phyloP scores from a whole-genome alignment of 2,329 filamentous ascomycete species.

The Blumeria graminis region DNA sequence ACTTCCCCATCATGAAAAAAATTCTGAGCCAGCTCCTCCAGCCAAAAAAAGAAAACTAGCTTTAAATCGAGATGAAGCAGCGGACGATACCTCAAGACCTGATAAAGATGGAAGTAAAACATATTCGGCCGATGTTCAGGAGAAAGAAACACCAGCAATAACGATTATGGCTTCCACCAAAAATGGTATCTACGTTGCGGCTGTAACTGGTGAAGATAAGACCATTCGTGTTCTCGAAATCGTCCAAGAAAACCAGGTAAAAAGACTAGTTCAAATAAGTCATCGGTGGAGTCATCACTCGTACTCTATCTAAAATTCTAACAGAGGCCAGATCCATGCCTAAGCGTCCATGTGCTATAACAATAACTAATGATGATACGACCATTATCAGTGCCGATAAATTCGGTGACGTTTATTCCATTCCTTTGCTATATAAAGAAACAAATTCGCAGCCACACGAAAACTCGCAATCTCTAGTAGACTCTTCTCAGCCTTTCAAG shows the following conservation, averaged over 20 bases:
- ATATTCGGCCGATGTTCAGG: conserved; percentile 7
- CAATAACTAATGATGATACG: conserved; percentile 41
- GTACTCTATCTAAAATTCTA: neutral
- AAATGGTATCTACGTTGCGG: conserved; percentile 44
- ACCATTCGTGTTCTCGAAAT: conserved; percentile 60
- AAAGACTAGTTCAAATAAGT: conserved; percentile 37
- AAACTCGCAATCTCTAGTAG: conserved; percentile 6
- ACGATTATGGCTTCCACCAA: conserved; percentile 40
- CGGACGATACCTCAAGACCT: neutral
- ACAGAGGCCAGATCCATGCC: conserved; percentile 38
- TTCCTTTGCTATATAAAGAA: conserved; percentile 36
- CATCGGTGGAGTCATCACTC: conserved; percentile 30
- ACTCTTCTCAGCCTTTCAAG: conserved; percentile 15
- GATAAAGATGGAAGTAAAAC: conserved; percentile 9
- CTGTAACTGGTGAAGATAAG: conserved; percentile 80
- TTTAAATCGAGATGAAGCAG: conserved; percentile 2
- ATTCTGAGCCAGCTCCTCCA: conserved; percentile 8
- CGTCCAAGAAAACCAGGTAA: conserved; percentile 22
- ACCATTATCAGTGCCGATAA: conserved; percentile 77
- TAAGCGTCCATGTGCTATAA: conserved; percentile 62
- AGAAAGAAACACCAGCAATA: conserved; percentile 33
- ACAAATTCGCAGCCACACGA: neutral
- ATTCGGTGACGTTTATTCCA: conserved; percentile 82
- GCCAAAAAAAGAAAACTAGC: conserved; percentile 15
- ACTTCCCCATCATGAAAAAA: neutral